These are phyloP conservation scores for Xylaria longipes DNA, from an alignment of 495 filamentous ascomycete genomes.

Conservation along the genomic window DNA sequence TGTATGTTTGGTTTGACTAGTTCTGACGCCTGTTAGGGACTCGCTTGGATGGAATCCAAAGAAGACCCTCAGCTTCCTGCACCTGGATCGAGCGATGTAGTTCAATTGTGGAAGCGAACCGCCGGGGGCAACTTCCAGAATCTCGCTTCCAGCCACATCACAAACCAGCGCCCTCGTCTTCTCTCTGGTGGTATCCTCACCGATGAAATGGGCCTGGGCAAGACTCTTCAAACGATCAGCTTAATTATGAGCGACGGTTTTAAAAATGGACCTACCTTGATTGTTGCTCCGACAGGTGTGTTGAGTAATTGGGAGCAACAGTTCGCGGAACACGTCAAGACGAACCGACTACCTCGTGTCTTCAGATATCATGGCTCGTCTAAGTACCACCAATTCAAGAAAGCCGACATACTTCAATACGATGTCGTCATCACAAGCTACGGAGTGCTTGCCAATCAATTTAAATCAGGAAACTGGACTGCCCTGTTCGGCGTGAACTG, in stretches of 20 bases:
- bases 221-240: slow-evolving; percentile 88
- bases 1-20: neutral
- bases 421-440: slow-evolving; percentile 89
- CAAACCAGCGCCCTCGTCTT: slow-evolving; percentile 60
- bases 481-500: slow-evolving; percentile 73
- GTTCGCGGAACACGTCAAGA: slow-evolving; percentile 73
- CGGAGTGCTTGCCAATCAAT: slow-evolving; percentile 61
- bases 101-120: slow-evolving; percentile 80
- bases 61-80: slow-evolving; percentile 73
- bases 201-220: slow-evolving; percentile 95
- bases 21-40: slow-evolving; percentile 58
- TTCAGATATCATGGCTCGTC: slow-evolving; percentile 77
- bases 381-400: slow-evolving; percentile 52
- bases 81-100: slow-evolving; percentile 65
- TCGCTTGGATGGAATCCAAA: slow-evolving; percentile 81
- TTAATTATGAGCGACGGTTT: slow-evolving; percentile 69
- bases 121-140: slow-evolving; percentile 66
- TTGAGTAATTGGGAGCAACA: slow-evolving; percentile 95
- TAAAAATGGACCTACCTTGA: slow-evolving; percentile 68
- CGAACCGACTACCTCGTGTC: slow-evolving; percentile 65
- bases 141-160: slow-evolving; percentile 77
- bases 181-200: slow-evolving; percentile 85
- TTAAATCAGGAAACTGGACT: slow-evolving; percentile 30
- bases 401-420: slow-evolving; percentile 60
- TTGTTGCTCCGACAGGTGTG: slow-evolving; percentile 82